These are phyloP conservation scores for Aspergillus alliaceus DNA, from an alignment of 2,329 filamentous ascomycete genomes.

Conservation along the genomic window DNA sequence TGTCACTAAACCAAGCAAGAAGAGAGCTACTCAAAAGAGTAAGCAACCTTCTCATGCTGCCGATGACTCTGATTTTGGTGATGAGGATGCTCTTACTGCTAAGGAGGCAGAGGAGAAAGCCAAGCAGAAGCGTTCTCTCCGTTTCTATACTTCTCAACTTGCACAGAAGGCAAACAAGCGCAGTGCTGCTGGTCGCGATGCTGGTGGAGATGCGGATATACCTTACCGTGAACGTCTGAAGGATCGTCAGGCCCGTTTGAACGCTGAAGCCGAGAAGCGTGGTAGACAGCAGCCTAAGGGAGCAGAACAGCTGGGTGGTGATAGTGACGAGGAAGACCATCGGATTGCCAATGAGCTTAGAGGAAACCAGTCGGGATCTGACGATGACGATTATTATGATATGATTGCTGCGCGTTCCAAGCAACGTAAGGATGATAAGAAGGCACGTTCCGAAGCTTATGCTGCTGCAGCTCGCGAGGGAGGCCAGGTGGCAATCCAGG, in stretches of 20 bases:
- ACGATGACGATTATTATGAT: conserved; percentile 73
- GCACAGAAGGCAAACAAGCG: conserved; percentile 89
- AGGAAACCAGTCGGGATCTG: conserved; percentile 37
- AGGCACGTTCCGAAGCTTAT: conserved; percentile 63
- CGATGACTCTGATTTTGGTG: conserved; percentile 86
- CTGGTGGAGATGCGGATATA: conserved; percentile 58
- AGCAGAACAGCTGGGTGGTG: conserved; percentile 69
- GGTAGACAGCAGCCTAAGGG: conserved; percentile 64
- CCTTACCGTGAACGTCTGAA: conserved; percentile 85
- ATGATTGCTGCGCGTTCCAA: conserved; percentile 67
- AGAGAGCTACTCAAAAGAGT: conserved; percentile 42
- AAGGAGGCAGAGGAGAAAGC: conserved; percentile 83
- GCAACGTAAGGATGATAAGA: conserved; percentile 68
- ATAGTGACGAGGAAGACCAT: conserved; percentile 66
- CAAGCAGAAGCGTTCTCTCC: conserved; percentile 83
- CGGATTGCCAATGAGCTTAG: conserved; percentile 53
- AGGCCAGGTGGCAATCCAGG: conserved; percentile 63
- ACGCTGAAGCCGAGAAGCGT: conserved; percentile 82
- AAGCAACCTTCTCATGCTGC: conserved; percentile 37
- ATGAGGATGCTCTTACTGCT: conserved; percentile 77
- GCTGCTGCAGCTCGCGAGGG: conserved; percentile 56
- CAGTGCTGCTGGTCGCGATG: conserved; percentile 61
- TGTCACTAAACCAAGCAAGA: conserved; percentile 48
- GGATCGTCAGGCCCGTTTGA: conserved; percentile 82
- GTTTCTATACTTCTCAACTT: conserved; percentile 98